A percentile compares a stretch with the other conserved stretches of the same genome.
Evolutionary conservation across 2,329 filamentous ascomycete species (phyloP).

Genomic region (Conoideocrella luteorostrata): DNA sequence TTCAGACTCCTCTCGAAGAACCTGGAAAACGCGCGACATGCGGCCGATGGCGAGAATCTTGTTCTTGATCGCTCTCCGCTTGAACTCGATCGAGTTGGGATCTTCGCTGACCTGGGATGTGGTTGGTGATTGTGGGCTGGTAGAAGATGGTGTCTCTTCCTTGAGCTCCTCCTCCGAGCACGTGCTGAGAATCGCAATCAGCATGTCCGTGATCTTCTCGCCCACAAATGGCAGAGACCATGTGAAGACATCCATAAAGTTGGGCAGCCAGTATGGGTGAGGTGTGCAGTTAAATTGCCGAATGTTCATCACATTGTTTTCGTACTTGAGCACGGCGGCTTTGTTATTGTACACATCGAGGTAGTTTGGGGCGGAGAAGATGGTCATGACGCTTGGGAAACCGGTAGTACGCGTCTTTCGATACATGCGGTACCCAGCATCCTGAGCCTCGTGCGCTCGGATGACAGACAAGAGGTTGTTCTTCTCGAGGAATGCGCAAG

Average conservation of each 20-base stretch:
- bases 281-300: slow-evolving; percentile 99
- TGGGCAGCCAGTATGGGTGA: slow-evolving; percentile 98
- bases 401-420: slow-evolving; percentile 96
- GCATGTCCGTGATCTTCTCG: slow-evolving; percentile 99
- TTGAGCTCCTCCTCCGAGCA: slow-evolving; percentile 99
- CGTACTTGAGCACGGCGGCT: slow-evolving; percentile 96
- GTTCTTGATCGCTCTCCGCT: slow-evolving; percentile 97
- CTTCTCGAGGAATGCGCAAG: slow-evolving; percentile 96
- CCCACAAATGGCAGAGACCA: slow-evolving; percentile 98
- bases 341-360: slow-evolving; percentile 99
- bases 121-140: slow-evolving; percentile 55
- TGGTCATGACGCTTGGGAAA: slow-evolving; percentile 99
- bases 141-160: slow-evolving; percentile 68
- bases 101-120: slow-evolving; percentile 47
- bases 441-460: slow-evolving; percentile 95
- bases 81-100: slow-evolving; percentile 84
- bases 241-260: slow-evolving; percentile 99
- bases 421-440: slow-evolving; percentile 98
- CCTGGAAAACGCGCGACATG: slow-evolving; percentile 95
- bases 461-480: slow-evolving; percentile 97
- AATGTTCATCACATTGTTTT: slow-evolving; percentile 99
- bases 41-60: slow-evolving; percentile 98
- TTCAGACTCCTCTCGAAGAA: slow-evolving; percentile 94
- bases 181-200: slow-evolving; percentile 95
- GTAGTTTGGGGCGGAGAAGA: slow-evolving; percentile 98